Evolutionary conservation across 768 basidiomycete species (phyloP), one percentile per base, ranked within the genome.

Genomic region (Naganishia kalamii): DNA sequence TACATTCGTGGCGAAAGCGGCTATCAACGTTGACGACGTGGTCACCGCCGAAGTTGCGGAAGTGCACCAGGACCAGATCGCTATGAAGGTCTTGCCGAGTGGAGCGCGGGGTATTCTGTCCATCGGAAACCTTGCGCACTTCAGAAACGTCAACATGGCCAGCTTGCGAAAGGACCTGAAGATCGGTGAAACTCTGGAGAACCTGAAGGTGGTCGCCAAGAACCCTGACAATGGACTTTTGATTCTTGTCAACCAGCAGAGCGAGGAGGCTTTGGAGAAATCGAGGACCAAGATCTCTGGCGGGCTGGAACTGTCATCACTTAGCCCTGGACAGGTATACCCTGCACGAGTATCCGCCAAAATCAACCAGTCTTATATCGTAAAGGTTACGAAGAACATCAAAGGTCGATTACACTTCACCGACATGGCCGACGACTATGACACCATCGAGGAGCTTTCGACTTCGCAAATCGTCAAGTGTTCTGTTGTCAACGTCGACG

Each of bases 161-260:
- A 87, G 89, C 71, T 80, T 92, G 25, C 84, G 85, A 27, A 78
- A 79, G 2, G 76, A 80, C 8, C 79, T 97, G 51, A 85, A 87
- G 69, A 79, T 81, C 8, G 90, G 89, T 12, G 88, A 89, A 49
- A 81, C 80, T 49, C 76, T 97, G 30, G 81, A 86, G 12, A 87
- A 89, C 52, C 81, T 99, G 21, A 85, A 89, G 7, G 89, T 98
- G n/a, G 88, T 92, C 25, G 88, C 89, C 10, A 88, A 89, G 69
- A 92, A 90, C 73, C 82, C 85, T 8, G 90, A 89, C 70, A 90
- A 89, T 71, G 85, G 86, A 10, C 83, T 97, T 68, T 88, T 96
- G 66, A 86, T 96, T 67, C 74, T 78, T 15, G 71, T 71, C 40
- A 71, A 74, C 68, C 72, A 73, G 61, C 51, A 61, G 21, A 52